Percentiles rank a stretch among this genome's conserved stretches.
These are phyloP conservation scores for Quercus engelmannii DNA, from an alignment of 306 rosid species.

Conservation along the genomic window DNA sequence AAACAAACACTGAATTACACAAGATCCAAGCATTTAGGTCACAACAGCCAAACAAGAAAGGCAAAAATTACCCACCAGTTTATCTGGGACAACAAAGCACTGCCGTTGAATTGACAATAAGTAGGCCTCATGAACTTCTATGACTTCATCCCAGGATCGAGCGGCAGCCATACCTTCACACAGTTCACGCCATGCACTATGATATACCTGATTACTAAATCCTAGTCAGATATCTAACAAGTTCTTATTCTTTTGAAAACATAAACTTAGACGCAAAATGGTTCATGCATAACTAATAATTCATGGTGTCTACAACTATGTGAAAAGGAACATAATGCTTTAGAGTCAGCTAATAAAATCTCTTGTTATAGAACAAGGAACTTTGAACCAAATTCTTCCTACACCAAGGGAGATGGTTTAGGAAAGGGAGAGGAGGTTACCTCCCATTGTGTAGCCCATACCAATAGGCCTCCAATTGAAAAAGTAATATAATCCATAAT, in stretches of 20 bases:
- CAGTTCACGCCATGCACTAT: constrained; percentile 98
- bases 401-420: too few species aligned
- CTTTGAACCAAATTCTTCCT: too few species aligned
- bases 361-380: too few species aligned
- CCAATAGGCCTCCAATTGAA: too few species aligned
- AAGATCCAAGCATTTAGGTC: constrained; percentile 10
- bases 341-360: too few species aligned
- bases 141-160: constrained; percentile 87
- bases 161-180: constrained; percentile 84
- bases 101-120: constrained; percentile 87
- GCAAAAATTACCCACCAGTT: constrained; percentile 59
- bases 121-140: constrained; percentile 90
- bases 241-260: constrained; percentile 12
- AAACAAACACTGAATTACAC: constrained; percentile 17
- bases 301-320: background rate
- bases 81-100: constrained; percentile 97
- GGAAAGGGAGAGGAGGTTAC: too few species aligned
- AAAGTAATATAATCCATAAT: background rate
- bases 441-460: too few species aligned
- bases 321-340: background rate
- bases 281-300: background rate
- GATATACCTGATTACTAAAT: constrained; percentile 76
- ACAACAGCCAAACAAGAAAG: background rate
- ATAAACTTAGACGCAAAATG: constrained; percentile 17
- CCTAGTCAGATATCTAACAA: constrained; percentile 29